Base-by-base conservation (phyloP, 257 asterid species). In the Fraxinus quadrangulata region DNA sequence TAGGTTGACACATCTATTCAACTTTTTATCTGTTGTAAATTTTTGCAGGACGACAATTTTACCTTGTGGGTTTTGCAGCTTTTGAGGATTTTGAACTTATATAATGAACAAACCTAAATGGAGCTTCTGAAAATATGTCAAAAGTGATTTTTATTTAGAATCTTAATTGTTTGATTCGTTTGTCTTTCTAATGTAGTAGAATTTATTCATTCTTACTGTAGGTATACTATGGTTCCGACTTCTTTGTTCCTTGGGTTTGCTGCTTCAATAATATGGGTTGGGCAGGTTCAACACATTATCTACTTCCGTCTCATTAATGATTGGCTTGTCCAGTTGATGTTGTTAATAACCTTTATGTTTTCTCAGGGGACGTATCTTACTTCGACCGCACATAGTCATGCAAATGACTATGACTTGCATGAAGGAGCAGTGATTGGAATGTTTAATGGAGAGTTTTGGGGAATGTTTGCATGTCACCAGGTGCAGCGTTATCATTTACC, bases 201-300 rank as follows among this genome's bases (percentile, higher is more conserved):
- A 63, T 71, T 74, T 21, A 77, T 17, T 75, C 73, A 26, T 73
- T 79, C 51, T 45, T 83, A 61, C 81, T 77, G 26, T 80, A 96
- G 98, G 99, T 93, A 89, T 81, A 87, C 99, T 17, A 92, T 96
- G 97, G 92, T 96, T 83, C 97, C 97, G 30, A 80, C 98, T 84
- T 96, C 98, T 23, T 28, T 93, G 78, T 93, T 92, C 87, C 88
- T 96, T 80, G 99, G 99, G 47, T 96, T 96, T 82, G 88, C 97
- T 1, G 90, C 99, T 71, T 91, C 98, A 28, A 89, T 96, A 81
- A 92, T 93, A 84, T 96, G 99, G 98, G 99, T 96, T 89, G 97
- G 90, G 33, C 90, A 96, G 99, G 99, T 92, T 47, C 49, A 75
- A 30, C 71, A 7, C 34, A 61, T 83, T 73, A 16, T 26, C 34